phyloP scores from a whole-genome alignment of 441 rosid genomes.

The Adansonia madagascariensis region DNA sequence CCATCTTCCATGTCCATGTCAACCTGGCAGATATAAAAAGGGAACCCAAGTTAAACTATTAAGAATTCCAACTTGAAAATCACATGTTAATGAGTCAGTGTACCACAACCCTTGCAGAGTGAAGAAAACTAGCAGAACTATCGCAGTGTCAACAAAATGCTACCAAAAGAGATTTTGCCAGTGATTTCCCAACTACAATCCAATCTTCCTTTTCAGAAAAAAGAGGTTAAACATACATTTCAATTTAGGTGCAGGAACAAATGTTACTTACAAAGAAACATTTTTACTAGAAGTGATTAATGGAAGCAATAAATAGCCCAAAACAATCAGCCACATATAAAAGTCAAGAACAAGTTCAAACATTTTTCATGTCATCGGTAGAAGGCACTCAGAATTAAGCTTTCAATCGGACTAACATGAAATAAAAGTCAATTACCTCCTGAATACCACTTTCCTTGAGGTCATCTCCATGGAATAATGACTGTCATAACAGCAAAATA shows the following conservation, averaged over 20 bases:
- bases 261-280: constrained; percentile 6
- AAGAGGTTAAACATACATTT: not conserved
- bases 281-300: not conserved
- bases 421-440: constrained; percentile 60
- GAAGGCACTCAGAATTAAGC: constrained; percentile 9
- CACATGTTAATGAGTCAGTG: not conserved
- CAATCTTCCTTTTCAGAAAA: not conserved
- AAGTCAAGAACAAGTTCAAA: not conserved
- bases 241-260: not conserved
- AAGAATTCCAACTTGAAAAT: constrained; percentile 5
- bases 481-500: constrained; percentile 54
- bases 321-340: not conserved
- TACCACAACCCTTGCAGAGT: not conserved
- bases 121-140: constrained; percentile 4
- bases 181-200: constrained; percentile 20
- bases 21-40: constrained; percentile 50
- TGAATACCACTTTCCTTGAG: constrained; percentile 78
- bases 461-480: constrained; percentile 77
- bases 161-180: not conserved
- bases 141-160: constrained; percentile 14
- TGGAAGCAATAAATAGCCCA: not conserved
- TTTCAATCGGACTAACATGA: constrained; percentile 10
- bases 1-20: constrained; percentile 97
- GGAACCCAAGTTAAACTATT: not conserved
- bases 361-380: not conserved